phyloP scores from a whole-genome alignment of 2,329 filamentous ascomycete genomes.

The Fusarium sp. region DNA sequence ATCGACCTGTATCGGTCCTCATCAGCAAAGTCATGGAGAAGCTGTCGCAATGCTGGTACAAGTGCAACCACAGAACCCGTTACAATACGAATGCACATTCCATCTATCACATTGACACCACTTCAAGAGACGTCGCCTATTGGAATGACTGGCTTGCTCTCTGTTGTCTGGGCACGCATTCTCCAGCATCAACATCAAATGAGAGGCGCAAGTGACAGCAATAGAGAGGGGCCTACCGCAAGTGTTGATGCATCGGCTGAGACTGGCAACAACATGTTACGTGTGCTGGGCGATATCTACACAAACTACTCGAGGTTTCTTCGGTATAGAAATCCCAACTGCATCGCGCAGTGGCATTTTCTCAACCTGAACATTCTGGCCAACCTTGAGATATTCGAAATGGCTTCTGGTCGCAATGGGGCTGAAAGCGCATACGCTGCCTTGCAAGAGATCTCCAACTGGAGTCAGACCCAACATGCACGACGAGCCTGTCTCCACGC shows the following conservation, averaged over 20 bases:
- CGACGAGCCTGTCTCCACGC: constrained; percentile 12
- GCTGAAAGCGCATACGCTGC: not conserved
- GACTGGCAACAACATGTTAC: not conserved
- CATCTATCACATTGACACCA: not conserved
- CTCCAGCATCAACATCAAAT: not conserved
- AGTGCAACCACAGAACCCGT: not conserved
- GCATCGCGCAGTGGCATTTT: constrained; percentile 8
- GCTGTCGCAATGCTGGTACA: not conserved
- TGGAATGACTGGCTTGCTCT: constrained; percentile 1
- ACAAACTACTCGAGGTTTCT: not conserved
- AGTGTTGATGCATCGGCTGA: not conserved
- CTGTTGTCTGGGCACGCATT: constrained; percentile 2
- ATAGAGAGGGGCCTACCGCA: rapidly evolving
- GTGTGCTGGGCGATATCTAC: not conserved
- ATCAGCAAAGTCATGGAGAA: not conserved
- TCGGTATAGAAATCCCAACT: not conserved
- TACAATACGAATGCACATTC: not conserved
- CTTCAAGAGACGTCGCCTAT: not conserved
- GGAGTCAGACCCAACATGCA: not conserved
- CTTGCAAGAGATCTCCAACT: not conserved
- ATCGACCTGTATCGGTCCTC: not conserved
- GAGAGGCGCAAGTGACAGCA: not conserved
- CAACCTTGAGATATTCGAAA: constrained; percentile 3
- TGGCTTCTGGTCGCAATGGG: not conserved
- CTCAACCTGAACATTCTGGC: not conserved